Evolutionary conservation across 331 rosid genomes (phyloP).

Genomic region (Rhamnella rubrinervis): DNA sequence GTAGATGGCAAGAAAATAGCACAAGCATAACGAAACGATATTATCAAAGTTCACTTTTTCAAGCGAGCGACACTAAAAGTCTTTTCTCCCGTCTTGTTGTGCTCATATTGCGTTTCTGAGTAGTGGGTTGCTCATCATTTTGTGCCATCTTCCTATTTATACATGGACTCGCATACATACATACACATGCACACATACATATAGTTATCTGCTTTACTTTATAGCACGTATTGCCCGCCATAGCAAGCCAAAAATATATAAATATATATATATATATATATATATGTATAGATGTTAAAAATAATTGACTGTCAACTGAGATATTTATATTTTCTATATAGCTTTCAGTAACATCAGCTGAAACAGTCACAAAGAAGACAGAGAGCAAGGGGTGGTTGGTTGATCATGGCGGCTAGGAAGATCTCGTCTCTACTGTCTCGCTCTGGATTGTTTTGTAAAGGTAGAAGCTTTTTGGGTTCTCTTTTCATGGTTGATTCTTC

Average conservation of each 20-base stretch:
- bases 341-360: neutral
- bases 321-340: neutral
- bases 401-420: constrained; percentile 58
- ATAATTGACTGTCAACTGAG: neutral
- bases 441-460: constrained; percentile 48
- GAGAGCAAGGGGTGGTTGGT: neutral
- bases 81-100: neutral
- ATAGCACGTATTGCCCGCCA: no score
- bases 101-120: neutral
- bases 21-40: no score
- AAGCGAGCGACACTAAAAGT: neutral
- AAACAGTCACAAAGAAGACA: neutral
- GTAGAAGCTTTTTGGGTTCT: constrained; percentile 18
- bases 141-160: neutral
- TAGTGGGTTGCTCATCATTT: constrained; percentile 1
- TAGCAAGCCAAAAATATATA: no score
- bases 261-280: no score
- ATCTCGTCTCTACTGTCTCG: constrained; percentile 57
- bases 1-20: no score
- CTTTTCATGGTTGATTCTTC: neutral
- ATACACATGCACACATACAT: neutral
- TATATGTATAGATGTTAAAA: no score
- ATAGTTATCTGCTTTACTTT: no score
- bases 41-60: no score
- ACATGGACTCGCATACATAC: neutral